phyloP scores from a whole-genome alignment of 495 filamentous ascomycete species.

The Talaromyces proteolyticus region DNA sequence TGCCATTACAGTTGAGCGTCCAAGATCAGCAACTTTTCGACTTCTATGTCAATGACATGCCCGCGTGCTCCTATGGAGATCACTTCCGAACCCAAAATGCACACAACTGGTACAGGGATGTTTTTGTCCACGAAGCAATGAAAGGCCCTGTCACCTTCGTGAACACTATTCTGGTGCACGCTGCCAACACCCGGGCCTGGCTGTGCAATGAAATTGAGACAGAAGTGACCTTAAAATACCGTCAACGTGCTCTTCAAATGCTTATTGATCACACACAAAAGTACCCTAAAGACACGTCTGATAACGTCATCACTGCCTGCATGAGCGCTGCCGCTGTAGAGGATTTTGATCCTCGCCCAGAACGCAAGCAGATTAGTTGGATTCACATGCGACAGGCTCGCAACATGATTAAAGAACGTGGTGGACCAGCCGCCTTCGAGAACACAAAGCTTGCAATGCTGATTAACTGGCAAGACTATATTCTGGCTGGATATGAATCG shows the following conservation, averaged over 20 bases:
- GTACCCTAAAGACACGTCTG: slow-evolving; percentile 24
- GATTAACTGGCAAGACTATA: slow-evolving; percentile 40
- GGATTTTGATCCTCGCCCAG: slow-evolving; percentile 33
- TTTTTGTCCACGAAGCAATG: slow-evolving; percentile 33
- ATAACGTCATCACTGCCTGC: slow-evolving; percentile 31
- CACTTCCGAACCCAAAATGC: slow-evolving; percentile 28
- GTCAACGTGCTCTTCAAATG: slow-evolving; percentile 25
- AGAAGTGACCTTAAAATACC: slow-evolving; percentile 19
- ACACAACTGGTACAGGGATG: slow-evolving; percentile 31
- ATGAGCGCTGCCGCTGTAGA: slow-evolving; percentile 35
- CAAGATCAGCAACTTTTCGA: slow-evolving; percentile 30
- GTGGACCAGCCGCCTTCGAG: slow-evolving; percentile 28
- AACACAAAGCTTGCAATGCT: slow-evolving; percentile 33
- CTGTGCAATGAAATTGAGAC: slow-evolving; percentile 26
- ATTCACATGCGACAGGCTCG: slow-evolving; percentile 32
- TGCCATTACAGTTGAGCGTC: slow-evolving; percentile 23
- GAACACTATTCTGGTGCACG: slow-evolving; percentile 31
- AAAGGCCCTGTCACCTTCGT: slow-evolving; percentile 33
- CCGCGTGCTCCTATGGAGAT: slow-evolving; percentile 28
- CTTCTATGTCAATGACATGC: slow-evolving; percentile 36
- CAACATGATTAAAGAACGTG: slow-evolving; percentile 32
- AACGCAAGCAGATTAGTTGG: slow-evolving; percentile 31
- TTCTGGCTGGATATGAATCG: slow-evolving; percentile 31
- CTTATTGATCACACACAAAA: slow-evolving; percentile 23
- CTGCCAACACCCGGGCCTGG: slow-evolving; percentile 33